Conservation (phyloP, 805 yeast species). For the Lipomyces yamanashiensis region DNA sequence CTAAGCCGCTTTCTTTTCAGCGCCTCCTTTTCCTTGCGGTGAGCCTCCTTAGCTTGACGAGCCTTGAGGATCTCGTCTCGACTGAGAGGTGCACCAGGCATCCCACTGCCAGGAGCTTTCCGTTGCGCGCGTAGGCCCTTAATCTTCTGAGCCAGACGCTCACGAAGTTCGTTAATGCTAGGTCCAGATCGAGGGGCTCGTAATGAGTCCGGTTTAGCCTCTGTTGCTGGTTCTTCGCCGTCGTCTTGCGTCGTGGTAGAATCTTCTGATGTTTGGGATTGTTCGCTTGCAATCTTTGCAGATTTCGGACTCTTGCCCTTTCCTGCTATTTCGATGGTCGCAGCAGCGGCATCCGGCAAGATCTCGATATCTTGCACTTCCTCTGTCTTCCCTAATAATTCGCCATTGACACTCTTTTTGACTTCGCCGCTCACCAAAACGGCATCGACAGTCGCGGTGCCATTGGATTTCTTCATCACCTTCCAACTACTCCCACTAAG, state of each 20-base stretch:
- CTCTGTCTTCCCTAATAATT: conserved; percentile 46
- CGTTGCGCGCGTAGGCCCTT: conserved; percentile 72
- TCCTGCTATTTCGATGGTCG: conserved; percentile 8
- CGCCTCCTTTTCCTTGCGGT: conserved; percentile 51
- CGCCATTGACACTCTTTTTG: conserved; percentile 34
- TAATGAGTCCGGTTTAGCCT: neutral
- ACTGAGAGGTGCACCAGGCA: conserved; percentile 79
- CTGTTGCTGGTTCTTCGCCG: conserved; percentile 7
- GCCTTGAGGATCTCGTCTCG: conserved; percentile 78
- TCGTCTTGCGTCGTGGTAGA: conserved; percentile 1
- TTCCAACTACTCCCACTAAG: conserved; percentile 40
- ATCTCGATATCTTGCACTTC: conserved; percentile 54
- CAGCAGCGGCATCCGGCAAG: conserved; percentile 39
- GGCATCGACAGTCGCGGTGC: neutral
- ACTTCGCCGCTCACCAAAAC: no score
- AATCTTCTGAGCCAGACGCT: conserved; percentile 78
- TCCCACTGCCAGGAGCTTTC: conserved; percentile 87
- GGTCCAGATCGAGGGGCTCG: neutral
- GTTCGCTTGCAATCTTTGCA: no score
- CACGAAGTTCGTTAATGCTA: conserved; percentile 64
- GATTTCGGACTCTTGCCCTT: no score
- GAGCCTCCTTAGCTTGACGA: conserved; percentile 53
- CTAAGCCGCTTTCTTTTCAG: conserved; percentile 49
- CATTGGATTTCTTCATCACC: neutral
- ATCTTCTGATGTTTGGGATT: conserved; percentile 36